Percentiles rank a stretch among this genome's conserved stretches.
Conservation (phyloP, 2,329 filamentous ascomycete species). For the Aspergillus versicolor region DNA sequence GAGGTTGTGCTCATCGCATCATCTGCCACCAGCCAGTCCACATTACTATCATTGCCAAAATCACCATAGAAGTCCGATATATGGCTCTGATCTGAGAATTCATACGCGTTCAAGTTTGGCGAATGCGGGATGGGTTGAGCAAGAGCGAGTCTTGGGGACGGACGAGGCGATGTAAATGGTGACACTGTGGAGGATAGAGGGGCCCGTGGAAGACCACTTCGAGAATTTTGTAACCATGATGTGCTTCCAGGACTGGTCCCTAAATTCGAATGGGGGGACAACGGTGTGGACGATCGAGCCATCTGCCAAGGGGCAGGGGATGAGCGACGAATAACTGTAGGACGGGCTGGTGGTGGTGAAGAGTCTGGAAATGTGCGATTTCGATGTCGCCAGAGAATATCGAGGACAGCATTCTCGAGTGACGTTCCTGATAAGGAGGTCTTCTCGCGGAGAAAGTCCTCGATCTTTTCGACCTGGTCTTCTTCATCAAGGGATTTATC, state of each 20-base stretch:
- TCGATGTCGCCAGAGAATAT: slow-evolving; percentile 72
- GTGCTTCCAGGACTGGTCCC: slow-evolving; percentile 80
- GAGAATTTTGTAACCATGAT: slow-evolving; percentile 71
- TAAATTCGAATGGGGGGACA: slow-evolving; percentile 75
- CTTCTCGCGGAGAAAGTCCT: slow-evolving; percentile 78
- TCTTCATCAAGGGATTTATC: slow-evolving; percentile 83
- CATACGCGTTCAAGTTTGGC: slow-evolving; percentile 89
- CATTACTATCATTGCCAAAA: slow-evolving; percentile 80
- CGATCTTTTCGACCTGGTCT: slow-evolving; percentile 88
- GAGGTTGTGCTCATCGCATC: slow-evolving; percentile 79
- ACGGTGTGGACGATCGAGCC: slow-evolving; percentile 70
- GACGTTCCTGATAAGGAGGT: slow-evolving; percentile 71
- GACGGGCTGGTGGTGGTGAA: slow-evolving; percentile 83
- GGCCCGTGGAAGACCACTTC: slow-evolving; percentile 72
- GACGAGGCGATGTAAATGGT: slow-evolving; percentile 89
- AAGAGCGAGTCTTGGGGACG: slow-evolving; percentile 86
- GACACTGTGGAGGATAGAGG: slow-evolving; percentile 77
- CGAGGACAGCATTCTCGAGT: slow-evolving; percentile 86
- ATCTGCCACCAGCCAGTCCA: slow-evolving; percentile 92
- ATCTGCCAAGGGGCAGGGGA: slow-evolving; percentile 93
- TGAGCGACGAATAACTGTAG: slow-evolving; percentile 83
- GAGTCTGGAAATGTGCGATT: slow-evolving; percentile 51
- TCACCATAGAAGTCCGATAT: slow-evolving; percentile 86
- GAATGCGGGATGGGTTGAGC: slow-evolving; percentile 94
- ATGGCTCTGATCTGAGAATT: slow-evolving; percentile 82